These are phyloP conservation scores for Litsea cubeba DNA, from an alignment of 164 flowering plant genomes.

Conservation along the genomic window DNA sequence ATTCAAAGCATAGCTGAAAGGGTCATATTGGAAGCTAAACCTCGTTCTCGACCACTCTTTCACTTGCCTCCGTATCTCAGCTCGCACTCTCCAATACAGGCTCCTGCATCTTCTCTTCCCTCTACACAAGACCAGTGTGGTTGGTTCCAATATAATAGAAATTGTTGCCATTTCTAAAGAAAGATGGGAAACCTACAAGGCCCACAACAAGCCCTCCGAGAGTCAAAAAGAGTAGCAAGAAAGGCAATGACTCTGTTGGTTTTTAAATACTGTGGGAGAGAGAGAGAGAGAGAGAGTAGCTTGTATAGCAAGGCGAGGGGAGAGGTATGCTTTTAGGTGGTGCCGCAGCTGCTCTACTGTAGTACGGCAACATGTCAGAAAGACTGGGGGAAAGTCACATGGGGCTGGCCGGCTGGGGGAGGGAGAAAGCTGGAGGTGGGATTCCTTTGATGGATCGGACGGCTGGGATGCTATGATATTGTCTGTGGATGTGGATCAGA, in stretches of 20 bases:
- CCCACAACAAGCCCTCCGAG: background rate
- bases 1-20: slow-evolving; percentile 77
- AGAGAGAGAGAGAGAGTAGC: too few relatives aligned
- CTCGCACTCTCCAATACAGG: slow-evolving; percentile 53
- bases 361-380: too few relatives aligned
- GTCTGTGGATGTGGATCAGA: too few relatives aligned
- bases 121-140: background rate
- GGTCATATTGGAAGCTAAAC: slow-evolving; percentile 65
- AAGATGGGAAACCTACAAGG: background rate
- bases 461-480: too few relatives aligned
- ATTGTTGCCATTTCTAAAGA: background rate
- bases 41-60: slow-evolving; percentile 32
- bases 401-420: too few relatives aligned
- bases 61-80: slow-evolving; percentile 46
- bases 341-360: too few relatives aligned
- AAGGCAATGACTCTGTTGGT: background rate
- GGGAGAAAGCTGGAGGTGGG: too few relatives aligned
- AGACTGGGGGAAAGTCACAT: too few relatives aligned
- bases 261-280: too few relatives aligned
- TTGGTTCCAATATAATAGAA: slow-evolving; percentile 1
- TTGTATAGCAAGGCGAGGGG: too few relatives aligned
- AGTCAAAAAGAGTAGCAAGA: background rate
- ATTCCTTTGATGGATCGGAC: too few relatives aligned
- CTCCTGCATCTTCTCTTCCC: slow-evolving; percentile 36
- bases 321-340: too few relatives aligned